These are phyloP conservation scores for Ogataea haglerorum DNA, from an alignment of 805 yeast species.

Conservation along the genomic window DNA sequence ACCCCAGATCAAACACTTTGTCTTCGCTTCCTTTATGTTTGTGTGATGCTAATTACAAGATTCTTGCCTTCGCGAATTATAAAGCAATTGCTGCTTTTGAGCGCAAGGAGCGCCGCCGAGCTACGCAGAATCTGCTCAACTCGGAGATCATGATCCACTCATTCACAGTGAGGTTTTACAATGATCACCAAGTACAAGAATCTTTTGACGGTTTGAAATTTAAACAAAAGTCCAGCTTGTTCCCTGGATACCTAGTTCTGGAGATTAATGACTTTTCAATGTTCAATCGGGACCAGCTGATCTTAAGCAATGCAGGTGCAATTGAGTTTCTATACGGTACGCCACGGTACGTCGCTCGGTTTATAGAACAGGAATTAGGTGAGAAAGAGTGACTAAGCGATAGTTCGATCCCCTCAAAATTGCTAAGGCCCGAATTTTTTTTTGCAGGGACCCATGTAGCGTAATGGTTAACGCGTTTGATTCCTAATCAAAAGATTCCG, in stretches of 20 bases:
- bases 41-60: constrained; percentile 20
- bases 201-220: constrained; percentile 9
- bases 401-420: not conserved
- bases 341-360: constrained; percentile 2
- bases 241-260: constrained; percentile 16
- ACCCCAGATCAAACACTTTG: not conserved
- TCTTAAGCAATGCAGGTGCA: constrained; percentile 11
- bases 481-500: constrained; percentile 58
- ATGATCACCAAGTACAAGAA: constrained; percentile 11
- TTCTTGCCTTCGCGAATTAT: constrained; percentile 14
- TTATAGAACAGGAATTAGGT: not conserved
- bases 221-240: not conserved
- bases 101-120: constrained; percentile 16
- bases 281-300: constrained; percentile 22
- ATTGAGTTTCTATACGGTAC: constrained; percentile 18
- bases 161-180: constrained; percentile 13
- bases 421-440: constrained; percentile 8
- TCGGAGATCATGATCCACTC: constrained; percentile 14
- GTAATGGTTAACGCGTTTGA: constrained; percentile 60
- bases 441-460: constrained; percentile 42
- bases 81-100: constrained; percentile 19
- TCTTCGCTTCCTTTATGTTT: constrained; percentile 11
- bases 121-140: constrained; percentile 16
- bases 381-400: too few relatives aligned
- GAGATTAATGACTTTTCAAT: constrained; percentile 15